Evolutionary conservation across 371 early-diverging fungal genomes (phyloP).

Genomic region (Mucor indicus): DNA sequence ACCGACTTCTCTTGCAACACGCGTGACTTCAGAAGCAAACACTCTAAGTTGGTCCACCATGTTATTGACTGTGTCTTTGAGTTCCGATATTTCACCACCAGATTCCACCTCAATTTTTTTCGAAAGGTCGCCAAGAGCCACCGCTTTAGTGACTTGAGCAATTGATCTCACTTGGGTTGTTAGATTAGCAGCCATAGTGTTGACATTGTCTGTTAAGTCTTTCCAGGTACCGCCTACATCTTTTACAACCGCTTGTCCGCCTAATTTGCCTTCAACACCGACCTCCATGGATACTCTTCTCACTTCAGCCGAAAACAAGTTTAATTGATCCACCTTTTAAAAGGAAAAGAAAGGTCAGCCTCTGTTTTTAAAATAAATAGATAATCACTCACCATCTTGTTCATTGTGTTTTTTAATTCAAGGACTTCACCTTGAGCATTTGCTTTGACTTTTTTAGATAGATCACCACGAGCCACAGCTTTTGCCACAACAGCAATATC

Average conservation of each 20-base stretch:
- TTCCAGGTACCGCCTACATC: slow-evolving; percentile 59
- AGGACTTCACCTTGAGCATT: slow-evolving; percentile 50
- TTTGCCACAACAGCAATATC: slow-evolving; percentile 48
- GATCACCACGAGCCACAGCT: slow-evolving; percentile 46
- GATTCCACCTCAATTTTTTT: slow-evolving; percentile 52
- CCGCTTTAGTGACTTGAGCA: slow-evolving; percentile 52
- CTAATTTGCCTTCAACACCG: slow-evolving; percentile 54
- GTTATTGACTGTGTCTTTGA: slow-evolving; percentile 52
- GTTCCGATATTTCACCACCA: slow-evolving; percentile 50
- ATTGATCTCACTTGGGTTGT: slow-evolving; percentile 59
- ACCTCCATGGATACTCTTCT: slow-evolving; percentile 46
- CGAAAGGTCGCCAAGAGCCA: slow-evolving; percentile 62
- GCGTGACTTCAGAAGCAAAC: slow-evolving; percentile 48
- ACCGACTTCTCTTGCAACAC: slow-evolving; percentile 47
- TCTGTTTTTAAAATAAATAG: not conserved
- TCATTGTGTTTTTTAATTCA: slow-evolving; percentile 48
- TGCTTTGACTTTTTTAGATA: slow-evolving; percentile 45
- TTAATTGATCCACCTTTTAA: slow-evolving; percentile 34
- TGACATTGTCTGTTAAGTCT: slow-evolving; percentile 59
- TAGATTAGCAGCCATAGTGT: slow-evolving; percentile 56
- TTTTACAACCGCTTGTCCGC: slow-evolving; percentile 34
- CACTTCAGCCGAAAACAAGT: slow-evolving; percentile 41
- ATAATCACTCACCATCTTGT: slow-evolving; percentile 31
- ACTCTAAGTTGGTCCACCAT: slow-evolving; percentile 61
- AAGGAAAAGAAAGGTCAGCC: slow-evolving; percentile 11